Evolutionary conservation across 495 filamentous ascomycete species (phyloP).

Genomic region (Tuber aestivum): DNA sequence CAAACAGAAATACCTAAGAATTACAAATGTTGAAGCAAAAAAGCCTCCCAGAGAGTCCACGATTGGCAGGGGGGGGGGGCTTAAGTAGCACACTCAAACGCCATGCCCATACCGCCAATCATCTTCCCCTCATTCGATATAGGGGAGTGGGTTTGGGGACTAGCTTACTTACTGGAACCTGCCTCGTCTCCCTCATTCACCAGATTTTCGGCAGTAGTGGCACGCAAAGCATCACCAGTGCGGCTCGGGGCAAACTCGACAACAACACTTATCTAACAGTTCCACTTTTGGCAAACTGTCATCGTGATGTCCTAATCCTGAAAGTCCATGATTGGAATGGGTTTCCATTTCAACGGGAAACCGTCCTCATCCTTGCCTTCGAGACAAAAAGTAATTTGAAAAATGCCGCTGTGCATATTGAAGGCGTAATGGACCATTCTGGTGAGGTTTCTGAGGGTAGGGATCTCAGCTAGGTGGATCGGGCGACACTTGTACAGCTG

Average conservation of each 20-base stretch:
- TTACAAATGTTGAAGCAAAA: neutral
- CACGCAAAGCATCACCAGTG: neutral
- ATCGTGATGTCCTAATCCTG: neutral
- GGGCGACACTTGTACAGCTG: neutral
- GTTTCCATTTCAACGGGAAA: neutral
- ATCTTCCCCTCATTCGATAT: neutral
- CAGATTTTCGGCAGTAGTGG: neutral
- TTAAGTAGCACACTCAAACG: neutral
- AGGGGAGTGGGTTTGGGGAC: neutral
- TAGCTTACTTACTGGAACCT: neutral
- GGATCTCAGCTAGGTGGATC: neutral
- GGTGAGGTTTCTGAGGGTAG: neutral
- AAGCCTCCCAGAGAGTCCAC: neutral
- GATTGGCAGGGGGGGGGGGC: too few relatives aligned
- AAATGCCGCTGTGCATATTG: neutral
- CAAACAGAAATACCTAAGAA: neutral
- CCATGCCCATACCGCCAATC: neutral
- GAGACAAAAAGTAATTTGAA: neutral
- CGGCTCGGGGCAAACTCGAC: neutral
- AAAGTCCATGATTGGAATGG: neutral
- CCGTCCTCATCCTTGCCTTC: neutral
- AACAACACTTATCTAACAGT: neutral
- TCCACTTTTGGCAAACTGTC: neutral
- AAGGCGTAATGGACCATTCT: neutral
- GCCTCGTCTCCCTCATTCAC: neutral